A percentile compares a stretch with the other conserved stretches of the same genome.
phyloP scores from a whole-genome alignment of 176 grass and related monocot species.

The Pontederia paniculata region DNA sequence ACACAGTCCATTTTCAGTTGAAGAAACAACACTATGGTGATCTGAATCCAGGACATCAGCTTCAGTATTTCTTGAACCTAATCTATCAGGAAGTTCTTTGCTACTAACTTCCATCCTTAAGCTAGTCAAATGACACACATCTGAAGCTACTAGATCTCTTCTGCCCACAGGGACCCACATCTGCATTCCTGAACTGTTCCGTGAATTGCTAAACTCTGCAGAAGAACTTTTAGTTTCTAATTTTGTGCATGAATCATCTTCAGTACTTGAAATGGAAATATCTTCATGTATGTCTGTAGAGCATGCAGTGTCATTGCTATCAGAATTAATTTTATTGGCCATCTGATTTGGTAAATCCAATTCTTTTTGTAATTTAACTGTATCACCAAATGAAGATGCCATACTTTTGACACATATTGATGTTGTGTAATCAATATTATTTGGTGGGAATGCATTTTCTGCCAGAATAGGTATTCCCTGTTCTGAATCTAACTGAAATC shows the following conservation, averaged over 20 bases:
- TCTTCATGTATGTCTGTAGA: background rate
- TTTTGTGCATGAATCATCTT: background rate
- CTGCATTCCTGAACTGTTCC: background rate
- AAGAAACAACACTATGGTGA: background rate
- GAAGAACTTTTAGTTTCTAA: background rate
- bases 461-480: conserved; percentile 5
- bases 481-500: background rate
- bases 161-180: conserved; percentile 14
- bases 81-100: background rate
- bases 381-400: conserved; percentile 4
- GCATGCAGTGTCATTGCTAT: background rate
- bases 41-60: background rate
- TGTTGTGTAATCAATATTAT: background rate
- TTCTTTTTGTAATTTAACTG: conserved; percentile 11
- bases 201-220: conserved; percentile 1
- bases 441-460: conserved; percentile 10
- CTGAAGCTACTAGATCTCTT: background rate
- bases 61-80: background rate
- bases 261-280: background rate
- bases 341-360: background rate
- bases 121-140: background rate
- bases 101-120: background rate
- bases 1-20: background rate
- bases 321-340: background rate
- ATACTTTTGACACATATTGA: conserved; percentile 7